phyloP scores from a whole-genome alignment of 202 grass and related monocot genomes.

The Musa balbisiana region DNA sequence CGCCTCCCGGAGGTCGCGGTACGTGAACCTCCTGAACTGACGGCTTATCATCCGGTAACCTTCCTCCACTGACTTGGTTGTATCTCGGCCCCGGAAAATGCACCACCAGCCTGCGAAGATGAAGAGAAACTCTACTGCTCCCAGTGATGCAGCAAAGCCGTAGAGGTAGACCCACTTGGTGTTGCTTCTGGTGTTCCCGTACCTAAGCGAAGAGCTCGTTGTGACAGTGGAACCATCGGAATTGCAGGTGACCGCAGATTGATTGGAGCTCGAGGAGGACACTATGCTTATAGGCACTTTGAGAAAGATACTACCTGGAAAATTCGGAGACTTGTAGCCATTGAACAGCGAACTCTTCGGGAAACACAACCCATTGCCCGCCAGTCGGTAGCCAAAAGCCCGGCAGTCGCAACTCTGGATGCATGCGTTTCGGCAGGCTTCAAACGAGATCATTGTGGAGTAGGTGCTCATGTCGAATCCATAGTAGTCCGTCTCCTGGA shows the following conservation, averaged over 20 bases:
- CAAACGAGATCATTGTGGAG: slow-evolving; percentile 23
- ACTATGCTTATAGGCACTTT: slow-evolving; percentile 41
- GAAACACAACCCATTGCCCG: slow-evolving; percentile 28
- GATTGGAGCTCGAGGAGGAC: slow-evolving; percentile 21
- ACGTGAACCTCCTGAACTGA: slow-evolving; percentile 62
- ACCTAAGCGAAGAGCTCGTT: slow-evolving; percentile 34
- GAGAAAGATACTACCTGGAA: slow-evolving; percentile 44
- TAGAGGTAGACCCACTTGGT: slow-evolving; percentile 48
- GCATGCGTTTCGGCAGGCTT: slow-evolving; percentile 40
- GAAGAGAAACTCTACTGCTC: slow-evolving; percentile 43
- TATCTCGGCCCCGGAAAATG: slow-evolving; percentile 47
- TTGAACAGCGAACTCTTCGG: slow-evolving; percentile 60
- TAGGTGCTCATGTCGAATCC: slow-evolving; percentile 46
- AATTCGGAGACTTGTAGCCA: slow-evolving; percentile 42
- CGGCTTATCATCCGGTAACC: slow-evolving; percentile 58
- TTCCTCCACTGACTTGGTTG: slow-evolving; percentile 59
- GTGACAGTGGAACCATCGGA: slow-evolving; percentile 12
- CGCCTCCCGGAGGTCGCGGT: slow-evolving; percentile 44
- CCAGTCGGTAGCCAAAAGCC: slow-evolving; percentile 36
- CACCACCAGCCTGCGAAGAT: slow-evolving; percentile 54
- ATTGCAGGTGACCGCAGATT: slow-evolving; percentile 33
- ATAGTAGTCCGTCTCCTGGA: slow-evolving; percentile 46
- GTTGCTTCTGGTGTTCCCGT: slow-evolving; percentile 21
- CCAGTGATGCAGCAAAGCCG: slow-evolving; percentile 44
- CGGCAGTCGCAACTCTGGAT: slow-evolving; percentile 38